Conservation (phyloP, 129 eudicot species). For the Arctium lappa region DNA sequence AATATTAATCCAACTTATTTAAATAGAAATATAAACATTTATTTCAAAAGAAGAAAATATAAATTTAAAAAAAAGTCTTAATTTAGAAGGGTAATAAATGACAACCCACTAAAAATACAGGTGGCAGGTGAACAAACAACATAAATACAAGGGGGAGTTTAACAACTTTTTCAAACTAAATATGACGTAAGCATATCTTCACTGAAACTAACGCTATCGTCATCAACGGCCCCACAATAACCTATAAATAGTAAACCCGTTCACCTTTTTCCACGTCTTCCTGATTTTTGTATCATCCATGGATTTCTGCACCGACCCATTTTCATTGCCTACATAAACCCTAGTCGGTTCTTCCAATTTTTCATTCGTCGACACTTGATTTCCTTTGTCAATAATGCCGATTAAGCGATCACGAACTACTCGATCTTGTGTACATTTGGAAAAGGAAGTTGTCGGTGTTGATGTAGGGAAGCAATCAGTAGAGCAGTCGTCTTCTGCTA, state of each 20-base stretch:
- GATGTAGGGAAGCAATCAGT: no score
- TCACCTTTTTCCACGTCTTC: background rate
- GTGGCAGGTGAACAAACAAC: no score
- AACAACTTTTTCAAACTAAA: no score
- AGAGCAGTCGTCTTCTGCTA: background rate
- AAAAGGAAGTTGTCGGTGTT: background rate
- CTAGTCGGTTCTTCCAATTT: background rate
- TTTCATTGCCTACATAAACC: background rate
- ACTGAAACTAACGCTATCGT: background rate
- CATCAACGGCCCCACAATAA: background rate
- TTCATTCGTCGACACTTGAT: background rate
- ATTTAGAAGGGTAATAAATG: background rate
- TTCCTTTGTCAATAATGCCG: background rate
- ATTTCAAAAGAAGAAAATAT: no score
- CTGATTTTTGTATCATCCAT: background rate
- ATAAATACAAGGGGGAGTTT: no score
- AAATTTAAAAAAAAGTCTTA: background rate
- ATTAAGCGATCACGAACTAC: background rate
- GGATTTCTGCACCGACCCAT: background rate
- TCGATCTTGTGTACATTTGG: background rate
- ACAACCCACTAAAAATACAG: no score
- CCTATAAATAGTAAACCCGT: background rate
- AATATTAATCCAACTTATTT: no score
- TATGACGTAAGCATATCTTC: no score
- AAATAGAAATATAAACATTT: no score